Evolutionary conservation across 768 basidiomycete species (phyloP), one percentile per base, ranked within the genome.

Genomic region (Boletus bicolor): DNA sequence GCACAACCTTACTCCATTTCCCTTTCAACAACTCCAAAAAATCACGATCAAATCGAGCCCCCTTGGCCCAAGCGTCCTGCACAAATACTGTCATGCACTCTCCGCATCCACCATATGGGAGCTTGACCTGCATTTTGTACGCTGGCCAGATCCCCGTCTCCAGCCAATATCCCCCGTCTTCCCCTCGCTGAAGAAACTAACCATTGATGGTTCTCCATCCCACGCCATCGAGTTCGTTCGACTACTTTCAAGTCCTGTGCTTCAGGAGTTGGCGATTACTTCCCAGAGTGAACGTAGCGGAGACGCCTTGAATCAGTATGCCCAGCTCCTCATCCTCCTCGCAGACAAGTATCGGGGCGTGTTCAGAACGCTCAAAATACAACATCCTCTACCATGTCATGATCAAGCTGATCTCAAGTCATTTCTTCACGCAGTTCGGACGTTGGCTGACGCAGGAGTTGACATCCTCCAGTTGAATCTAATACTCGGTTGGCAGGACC

Each of bases 121-220:
- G 41, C 63, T 68, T 39, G 65, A 66, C 49, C 51, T 68, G 35
- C 66, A 63, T 21, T 55, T 66, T 36, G 56, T 62, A 21, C 63
- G 55, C 42, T 66, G 65, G 65, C 63, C 66, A 24, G 66, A 62
- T 19, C 43, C 49, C 30, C 57, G 55, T 46, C 38, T 68, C 45
- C 61, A 57, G 9, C 57, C 58, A 4, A 38, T 45, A 41, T 57
- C 55, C 24, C 57, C 66, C 15, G 63, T 66, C 30, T 68, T 66
- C 24, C 60, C 66, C 7, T 68, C 48, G 5, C 36, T 68, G 30
- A 57, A 43, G 46, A 66, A 62, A 54, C 42, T 66, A 43, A 56
- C 60, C 7, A 57, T 62, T 7, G 66, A 65, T 46, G 65, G 57
- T 7, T 57, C 55, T 7, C 57, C 59, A 37, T 53, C 65, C 10